These are phyloP conservation scores for Serendipita sp. DNA, from an alignment of 1,284 basidiomycete genomes.

Conservation along the genomic window DNA sequence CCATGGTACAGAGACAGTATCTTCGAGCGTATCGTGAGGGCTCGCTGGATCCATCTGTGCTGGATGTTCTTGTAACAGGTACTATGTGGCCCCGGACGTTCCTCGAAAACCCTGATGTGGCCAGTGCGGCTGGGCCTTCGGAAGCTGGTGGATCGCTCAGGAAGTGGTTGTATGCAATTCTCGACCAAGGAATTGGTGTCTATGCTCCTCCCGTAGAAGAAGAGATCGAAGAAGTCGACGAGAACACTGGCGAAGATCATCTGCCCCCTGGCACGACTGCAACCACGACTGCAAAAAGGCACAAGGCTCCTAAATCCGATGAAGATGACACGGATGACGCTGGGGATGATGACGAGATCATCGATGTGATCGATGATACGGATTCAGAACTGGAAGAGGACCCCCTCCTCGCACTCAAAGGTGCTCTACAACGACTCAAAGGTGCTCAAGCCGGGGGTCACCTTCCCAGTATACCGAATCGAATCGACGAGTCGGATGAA, in stretches of 20 bases:
- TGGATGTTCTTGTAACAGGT: slow-evolving; percentile 45
- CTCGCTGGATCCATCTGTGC: slow-evolving; percentile 36
- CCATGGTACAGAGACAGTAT: slow-evolving; percentile 23
- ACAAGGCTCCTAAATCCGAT: slow-evolving; percentile 16
- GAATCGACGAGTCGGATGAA: slow-evolving; percentile 9
- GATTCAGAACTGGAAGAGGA: slow-evolving; percentile 22
- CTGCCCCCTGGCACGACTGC: slow-evolving; percentile 12
- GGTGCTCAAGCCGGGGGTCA: slow-evolving; percentile 16
- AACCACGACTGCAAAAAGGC: slow-evolving; percentile 19
- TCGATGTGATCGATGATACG: slow-evolving; percentile 12
- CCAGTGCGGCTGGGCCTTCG: slow-evolving; percentile 45
- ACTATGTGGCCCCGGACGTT: slow-evolving; percentile 58
- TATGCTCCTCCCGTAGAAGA: slow-evolving; percentile 21
- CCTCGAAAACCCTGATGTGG: slow-evolving; percentile 60
- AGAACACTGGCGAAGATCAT: background rate
- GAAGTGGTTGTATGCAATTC: slow-evolving; percentile 50
- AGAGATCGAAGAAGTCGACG: slow-evolving; percentile 22
- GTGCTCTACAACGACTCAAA: slow-evolving; percentile 46
- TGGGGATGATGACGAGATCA: slow-evolving; percentile 20
- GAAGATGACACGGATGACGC: slow-evolving; percentile 23
- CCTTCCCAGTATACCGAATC: slow-evolving; percentile 9
- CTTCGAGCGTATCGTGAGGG: slow-evolving; percentile 50
- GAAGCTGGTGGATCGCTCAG: slow-evolving; percentile 38
- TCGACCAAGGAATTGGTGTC: slow-evolving; percentile 52
- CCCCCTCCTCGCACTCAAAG: slow-evolving; percentile 51